Evolutionary conservation across 192 early-diverging fungal species (phyloP).

Genomic region (Coemansia sp.): DNA sequence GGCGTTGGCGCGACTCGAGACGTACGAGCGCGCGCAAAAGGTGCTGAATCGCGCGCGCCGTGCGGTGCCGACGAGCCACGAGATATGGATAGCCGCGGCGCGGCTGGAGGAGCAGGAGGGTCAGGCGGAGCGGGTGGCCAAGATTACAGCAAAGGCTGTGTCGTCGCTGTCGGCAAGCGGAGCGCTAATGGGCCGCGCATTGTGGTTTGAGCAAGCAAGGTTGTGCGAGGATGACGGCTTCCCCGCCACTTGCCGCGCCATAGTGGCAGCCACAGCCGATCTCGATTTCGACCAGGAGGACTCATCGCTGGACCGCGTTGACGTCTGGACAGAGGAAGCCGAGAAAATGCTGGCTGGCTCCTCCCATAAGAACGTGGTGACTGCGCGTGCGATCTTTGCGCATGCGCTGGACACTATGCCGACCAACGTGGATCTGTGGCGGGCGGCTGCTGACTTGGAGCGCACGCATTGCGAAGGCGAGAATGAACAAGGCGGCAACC

Average conservation of each 20-base stretch:
- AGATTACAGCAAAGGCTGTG: constrained; percentile 72
- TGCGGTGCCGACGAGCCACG: constrained; percentile 83
- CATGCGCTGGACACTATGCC: constrained; percentile 78
- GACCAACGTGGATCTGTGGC: constrained; percentile 79
- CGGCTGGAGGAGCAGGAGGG: constrained; percentile 79
- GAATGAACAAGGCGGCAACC: constrained; percentile 57
- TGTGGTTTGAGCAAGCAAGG: constrained; percentile 89
- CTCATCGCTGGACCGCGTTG: constrained; percentile 72
- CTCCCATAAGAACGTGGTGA: constrained; percentile 53
- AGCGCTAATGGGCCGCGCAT: constrained; percentile 69
- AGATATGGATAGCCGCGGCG: constrained; percentile 94
- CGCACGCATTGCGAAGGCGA: constrained; percentile 56
- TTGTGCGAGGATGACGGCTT: constrained; percentile 77
- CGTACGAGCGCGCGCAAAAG: constrained; percentile 80
- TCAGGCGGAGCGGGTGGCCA: constrained; percentile 63
- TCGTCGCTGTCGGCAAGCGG: constrained; percentile 49
- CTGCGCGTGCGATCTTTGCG: constrained; percentile 86
- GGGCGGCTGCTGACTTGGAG: constrained; percentile 82
- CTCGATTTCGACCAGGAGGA: constrained; percentile 62
- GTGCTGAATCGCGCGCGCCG: constrained; percentile 89
- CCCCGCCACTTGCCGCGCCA: constrained; percentile 76
- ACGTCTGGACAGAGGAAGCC: constrained; percentile 89
- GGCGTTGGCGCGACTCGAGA: constrained; percentile 88
- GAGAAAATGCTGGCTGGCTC: constrained; percentile 64
- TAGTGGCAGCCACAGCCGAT: constrained; percentile 74